Base-by-base conservation (phyloP, 2,329 filamentous ascomycete species). In the Macrophomina pseudophaseolina region DNA sequence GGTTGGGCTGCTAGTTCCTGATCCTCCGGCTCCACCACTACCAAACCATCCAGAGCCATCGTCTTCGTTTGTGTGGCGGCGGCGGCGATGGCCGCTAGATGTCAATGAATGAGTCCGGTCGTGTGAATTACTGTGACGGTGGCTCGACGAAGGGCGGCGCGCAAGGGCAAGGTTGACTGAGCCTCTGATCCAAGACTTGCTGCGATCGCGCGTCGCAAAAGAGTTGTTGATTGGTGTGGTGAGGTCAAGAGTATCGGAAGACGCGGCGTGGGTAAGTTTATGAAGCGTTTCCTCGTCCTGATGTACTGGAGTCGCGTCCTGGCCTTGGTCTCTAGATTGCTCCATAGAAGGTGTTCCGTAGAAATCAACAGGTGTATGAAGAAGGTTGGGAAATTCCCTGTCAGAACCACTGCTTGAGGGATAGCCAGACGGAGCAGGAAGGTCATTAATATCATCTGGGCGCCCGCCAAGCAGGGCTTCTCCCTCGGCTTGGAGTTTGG, bases 401-500 rank as follows among this genome's bases (percentile, higher is more conserved):
- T 62, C 58, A 2, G 58, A 49, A 48, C 32, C 12, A 16, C 38
- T 23, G 44, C 58, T 62, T n/a, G 58, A 49, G 1, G 58, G 30
- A n/a, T 62, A 49, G 11, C 6, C 11, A 35, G 42, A 38, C 9
- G 58, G 58, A 14, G 44, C 58, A 7, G 58, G 58, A 38, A 62
- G 64, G 40, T 66, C 23, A 8, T 53, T 52, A 8, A 76, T 4
- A 16, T 66, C 42, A 28, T 75, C 74, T 2, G 79, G 72, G 9
- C 73, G 74, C 4, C 82, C 81, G 4, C 81, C 81, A 32, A 88
- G 80, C 1, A 87, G 78, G 3, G 80, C 80, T 60, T 86, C 81
- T 14, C 83, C 83, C 74, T 87, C 85, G 16, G 80, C 79, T 71
- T 84, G 84, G 2, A 83, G 78, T 28, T 82, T 78, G 8, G 78